Conservation (phyloP, 192 early-diverging fungal species). For the Powellomyces hirtus region DNA sequence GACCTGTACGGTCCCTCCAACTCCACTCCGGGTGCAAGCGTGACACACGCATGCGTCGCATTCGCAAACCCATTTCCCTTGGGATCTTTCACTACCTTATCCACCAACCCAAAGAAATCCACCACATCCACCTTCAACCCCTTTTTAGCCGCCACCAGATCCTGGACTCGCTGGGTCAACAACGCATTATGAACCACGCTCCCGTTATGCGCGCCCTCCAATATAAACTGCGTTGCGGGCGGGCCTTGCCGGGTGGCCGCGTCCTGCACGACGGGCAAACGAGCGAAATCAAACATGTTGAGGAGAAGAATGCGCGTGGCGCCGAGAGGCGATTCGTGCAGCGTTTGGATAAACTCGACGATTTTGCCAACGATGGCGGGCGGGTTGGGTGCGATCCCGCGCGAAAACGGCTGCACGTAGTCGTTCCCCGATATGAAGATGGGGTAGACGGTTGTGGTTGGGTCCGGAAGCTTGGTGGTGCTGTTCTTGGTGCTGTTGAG, state of each 20-base stretch:
- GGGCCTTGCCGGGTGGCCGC: not conserved
- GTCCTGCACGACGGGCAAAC: not conserved
- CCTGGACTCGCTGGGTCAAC: not conserved
- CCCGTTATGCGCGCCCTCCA: not conserved
- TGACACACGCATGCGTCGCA: not conserved
- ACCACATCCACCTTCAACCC: not conserved
- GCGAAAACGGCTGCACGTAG: not conserved
- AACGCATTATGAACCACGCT: not conserved
- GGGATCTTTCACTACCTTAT: not conserved
- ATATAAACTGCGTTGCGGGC: not conserved
- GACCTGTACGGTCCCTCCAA: not conserved
- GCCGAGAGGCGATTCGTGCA: not conserved
- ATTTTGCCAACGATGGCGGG: not conserved
- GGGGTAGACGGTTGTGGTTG: slow-evolving; percentile 6
- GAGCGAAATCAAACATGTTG: not conserved
- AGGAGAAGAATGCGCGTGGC: not conserved
- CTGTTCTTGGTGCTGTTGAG: not conserved
- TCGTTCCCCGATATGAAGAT: slow-evolving; percentile 13
- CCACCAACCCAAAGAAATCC: not conserved
- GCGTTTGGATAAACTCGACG: not conserved
- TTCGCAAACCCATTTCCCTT: no score
- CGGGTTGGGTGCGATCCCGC: not conserved
- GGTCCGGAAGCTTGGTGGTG: not conserved
- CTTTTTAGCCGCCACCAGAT: not conserved
- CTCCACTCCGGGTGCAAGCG: not conserved